A percentile compares a stretch with the other conserved stretches of the same genome.
These are phyloP conservation scores for Murraya koenigii DNA, from an alignment of 345 rosid genomes.

Conservation along the genomic window DNA sequence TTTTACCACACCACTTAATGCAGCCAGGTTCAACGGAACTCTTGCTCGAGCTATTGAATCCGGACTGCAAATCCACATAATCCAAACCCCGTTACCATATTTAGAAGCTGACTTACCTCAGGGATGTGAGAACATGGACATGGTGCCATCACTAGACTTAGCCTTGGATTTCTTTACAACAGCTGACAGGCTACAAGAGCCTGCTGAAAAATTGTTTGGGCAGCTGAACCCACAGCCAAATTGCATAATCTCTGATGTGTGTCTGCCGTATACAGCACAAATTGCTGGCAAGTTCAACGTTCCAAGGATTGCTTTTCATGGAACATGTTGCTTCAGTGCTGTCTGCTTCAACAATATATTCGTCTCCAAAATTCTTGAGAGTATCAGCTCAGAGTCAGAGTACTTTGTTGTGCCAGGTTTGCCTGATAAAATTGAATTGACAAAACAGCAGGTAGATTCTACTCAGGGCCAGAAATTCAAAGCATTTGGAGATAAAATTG, in stretches of 20 bases:
- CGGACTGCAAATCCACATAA: not conserved
- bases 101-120: not conserved
- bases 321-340: slow-evolving; percentile 30
- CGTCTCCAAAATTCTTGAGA: not conserved
- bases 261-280: slow-evolving; percentile 27
- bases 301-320: slow-evolving; percentile 38
- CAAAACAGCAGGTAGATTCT: slow-evolving; percentile 21
- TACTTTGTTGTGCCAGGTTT: slow-evolving; percentile 23
- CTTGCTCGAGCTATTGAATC: not conserved
- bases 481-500: slow-evolving; percentile 13
- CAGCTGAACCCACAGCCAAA: slow-evolving; percentile 20
- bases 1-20: not conserved
- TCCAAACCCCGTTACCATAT: not conserved
- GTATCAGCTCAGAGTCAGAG: not conserved
- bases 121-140: not conserved
- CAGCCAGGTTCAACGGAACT: not conserved
- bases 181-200: not conserved
- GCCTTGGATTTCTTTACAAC: not conserved
- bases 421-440: slow-evolving; percentile 26
- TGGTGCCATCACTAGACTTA: not conserved
- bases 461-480: slow-evolving; percentile 1
- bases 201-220: slow-evolving; percentile 14
- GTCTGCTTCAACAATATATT: slow-evolving; percentile 22
- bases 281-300: slow-evolving; percentile 28
- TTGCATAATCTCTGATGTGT: slow-evolving; percentile 40